phyloP scores from a whole-genome alignment of 257 asterid genomes.

The Parsonsia alboflavescens region DNA sequence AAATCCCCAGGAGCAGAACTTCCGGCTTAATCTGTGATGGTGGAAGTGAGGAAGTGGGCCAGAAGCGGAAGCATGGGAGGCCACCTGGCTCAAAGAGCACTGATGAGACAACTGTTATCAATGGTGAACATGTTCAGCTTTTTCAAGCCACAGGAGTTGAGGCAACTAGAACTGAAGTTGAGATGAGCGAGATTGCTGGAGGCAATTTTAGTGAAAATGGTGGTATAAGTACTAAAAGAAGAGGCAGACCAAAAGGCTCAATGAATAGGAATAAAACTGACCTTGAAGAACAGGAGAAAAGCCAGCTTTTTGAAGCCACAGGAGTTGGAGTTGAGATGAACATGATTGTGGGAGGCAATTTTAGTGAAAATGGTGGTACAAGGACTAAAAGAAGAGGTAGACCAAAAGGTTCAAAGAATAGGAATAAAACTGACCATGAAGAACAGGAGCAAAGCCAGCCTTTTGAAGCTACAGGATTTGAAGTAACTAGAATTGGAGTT shows the following conservation, averaged over 20 bases:
- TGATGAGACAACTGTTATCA: neutral
- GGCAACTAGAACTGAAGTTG: neutral
- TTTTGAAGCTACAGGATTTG: neutral
- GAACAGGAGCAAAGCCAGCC: conserved; percentile 1
- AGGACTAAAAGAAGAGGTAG: conserved; percentile 29
- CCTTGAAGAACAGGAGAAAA: conserved; percentile 9
- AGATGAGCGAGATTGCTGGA: neutral
- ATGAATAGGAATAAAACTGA: conserved; percentile 3
- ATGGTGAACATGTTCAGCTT: conserved; percentile 1
- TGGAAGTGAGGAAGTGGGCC: conserved; percentile 1
- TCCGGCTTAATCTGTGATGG: neutral
- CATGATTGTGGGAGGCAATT: neutral
- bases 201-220: neutral
- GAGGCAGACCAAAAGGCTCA: conserved; percentile 36
- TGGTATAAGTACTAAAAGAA: conserved; percentile 19
- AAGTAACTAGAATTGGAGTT: neutral
- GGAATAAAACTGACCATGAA: neutral
- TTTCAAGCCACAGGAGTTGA: neutral
- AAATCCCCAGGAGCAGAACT: neutral
- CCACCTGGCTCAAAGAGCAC: conserved; percentile 6
- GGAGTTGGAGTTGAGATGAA: neutral
- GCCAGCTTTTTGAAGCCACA: neutral
- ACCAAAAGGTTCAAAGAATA: conserved; percentile 33
- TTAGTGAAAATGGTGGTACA: neutral
- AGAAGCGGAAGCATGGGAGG: conserved; percentile 15